A percentile compares a stretch with the other conserved stretches of the same genome.
phyloP scores from a whole-genome alignment of 2,329 filamentous ascomycete genomes.

The Pseudogymnoascus sp. region DNA sequence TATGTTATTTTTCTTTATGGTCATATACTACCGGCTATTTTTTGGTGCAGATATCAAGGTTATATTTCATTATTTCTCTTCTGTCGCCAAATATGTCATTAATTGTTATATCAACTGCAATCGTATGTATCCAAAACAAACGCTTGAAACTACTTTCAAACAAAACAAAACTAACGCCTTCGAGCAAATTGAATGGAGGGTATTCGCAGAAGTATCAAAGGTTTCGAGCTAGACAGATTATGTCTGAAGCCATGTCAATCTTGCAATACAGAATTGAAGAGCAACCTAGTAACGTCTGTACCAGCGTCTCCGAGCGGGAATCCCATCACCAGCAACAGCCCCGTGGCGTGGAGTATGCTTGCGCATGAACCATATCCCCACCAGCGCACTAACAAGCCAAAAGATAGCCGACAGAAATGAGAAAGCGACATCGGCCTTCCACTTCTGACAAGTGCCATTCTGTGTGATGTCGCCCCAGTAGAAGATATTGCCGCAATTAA shows the following conservation, averaged over 20 bases:
- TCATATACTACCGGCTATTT: not conserved
- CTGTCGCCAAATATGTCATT: not conserved
- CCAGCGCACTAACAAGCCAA: slow-evolving; percentile 12
- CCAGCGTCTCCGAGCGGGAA: slow-evolving; percentile 7
- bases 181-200: not conserved
- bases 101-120: not conserved
- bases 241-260: not conserved
- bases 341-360: not conserved
- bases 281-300: slow-evolving; percentile 5
- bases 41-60: too few species aligned
- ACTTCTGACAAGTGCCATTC: slow-evolving; percentile 57
- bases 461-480: slow-evolving; percentile 82
- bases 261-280: not conserved
- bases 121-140: not conserved
- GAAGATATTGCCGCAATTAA: slow-evolving; percentile 69
- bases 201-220: not conserved
- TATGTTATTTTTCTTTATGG: not conserved
- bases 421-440: slow-evolving; percentile 45
- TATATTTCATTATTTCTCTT: not conserved
- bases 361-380: slow-evolving; percentile 10
- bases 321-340: slow-evolving; percentile 8
- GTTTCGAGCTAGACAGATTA: not conserved
- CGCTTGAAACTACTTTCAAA: not conserved
- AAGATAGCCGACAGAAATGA: slow-evolving; percentile 13
- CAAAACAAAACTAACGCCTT: not conserved